A percentile compares a stretch with the other conserved stretches of the same genome.
phyloP scores from a whole-genome alignment of 257 asterid species.

The Linderniella brevidens region DNA sequence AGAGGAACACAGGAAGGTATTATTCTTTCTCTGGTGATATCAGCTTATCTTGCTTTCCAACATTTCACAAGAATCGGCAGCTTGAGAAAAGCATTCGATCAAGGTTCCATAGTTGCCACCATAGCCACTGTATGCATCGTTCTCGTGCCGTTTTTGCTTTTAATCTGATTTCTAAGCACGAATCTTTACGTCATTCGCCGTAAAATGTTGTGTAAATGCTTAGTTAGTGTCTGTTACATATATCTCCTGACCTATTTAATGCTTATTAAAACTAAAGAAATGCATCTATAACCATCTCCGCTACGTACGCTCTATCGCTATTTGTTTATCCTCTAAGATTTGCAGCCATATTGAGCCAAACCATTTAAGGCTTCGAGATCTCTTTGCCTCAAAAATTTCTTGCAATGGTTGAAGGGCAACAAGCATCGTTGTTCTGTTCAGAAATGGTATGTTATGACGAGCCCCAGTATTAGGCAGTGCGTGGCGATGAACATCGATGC shows the following conservation, averaged over 20 bases:
- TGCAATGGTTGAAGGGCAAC: constrained; percentile 18
- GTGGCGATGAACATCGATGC: constrained; percentile 19
- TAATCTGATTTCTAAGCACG: constrained; percentile 25
- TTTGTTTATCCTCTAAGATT: too few relatives aligned
- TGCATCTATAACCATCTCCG: too few relatives aligned
- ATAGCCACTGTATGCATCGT: constrained; percentile 52
- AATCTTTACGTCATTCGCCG: too few relatives aligned
- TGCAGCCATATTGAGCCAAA: too few relatives aligned
- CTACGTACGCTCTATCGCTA: too few relatives aligned
- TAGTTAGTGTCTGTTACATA: too few relatives aligned
- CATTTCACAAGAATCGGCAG: constrained; percentile 68
- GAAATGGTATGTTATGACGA: constrained; percentile 25
- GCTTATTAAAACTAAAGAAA: too few relatives aligned
- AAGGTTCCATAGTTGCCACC: constrained; percentile 78
- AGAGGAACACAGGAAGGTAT: constrained; percentile 85
- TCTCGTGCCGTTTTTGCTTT: constrained; percentile 53
- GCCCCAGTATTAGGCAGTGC: constrained; percentile 24
- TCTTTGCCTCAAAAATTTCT: background rate
- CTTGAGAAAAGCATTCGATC: constrained; percentile 56
- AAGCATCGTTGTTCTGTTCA: constrained; percentile 18
- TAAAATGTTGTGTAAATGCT: too few relatives aligned
- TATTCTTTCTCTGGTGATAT: constrained; percentile 48
- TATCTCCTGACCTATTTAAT: too few relatives aligned
- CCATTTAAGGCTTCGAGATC: constrained; percentile 24
- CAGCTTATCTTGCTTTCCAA: constrained; percentile 82